Evolutionary conservation across 345 rosid species (phyloP).

Genomic region (Mercurialis annua): DNA sequence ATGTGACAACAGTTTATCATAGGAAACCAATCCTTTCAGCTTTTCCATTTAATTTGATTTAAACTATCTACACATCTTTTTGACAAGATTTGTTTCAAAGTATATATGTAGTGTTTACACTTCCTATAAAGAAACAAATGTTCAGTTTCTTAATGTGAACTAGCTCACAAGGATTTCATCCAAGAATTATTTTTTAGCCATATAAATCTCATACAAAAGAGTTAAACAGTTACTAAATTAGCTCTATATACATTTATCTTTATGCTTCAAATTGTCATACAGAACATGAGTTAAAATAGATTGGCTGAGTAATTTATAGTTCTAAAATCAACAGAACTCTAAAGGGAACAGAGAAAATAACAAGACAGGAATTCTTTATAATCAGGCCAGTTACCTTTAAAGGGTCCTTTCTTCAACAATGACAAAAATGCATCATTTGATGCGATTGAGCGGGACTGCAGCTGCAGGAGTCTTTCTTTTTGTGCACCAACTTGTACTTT

Average conservation of each 20-base stretch:
- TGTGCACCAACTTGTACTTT: conserved; percentile 47
- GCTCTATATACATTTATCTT: background rate
- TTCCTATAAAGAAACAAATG: background rate
- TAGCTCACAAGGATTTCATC: background rate
- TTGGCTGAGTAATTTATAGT: no score
- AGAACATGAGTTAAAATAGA: background rate
- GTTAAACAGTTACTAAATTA: background rate
- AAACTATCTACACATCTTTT: background rate
- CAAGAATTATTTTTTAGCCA: background rate
- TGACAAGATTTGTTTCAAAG: background rate
- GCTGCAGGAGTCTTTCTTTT: conserved; percentile 44
- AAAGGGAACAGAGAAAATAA: background rate
- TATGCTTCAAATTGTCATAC: background rate
- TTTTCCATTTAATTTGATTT: background rate
- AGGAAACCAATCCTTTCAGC: background rate
- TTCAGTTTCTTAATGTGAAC: background rate
- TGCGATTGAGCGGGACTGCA: conserved; percentile 31
- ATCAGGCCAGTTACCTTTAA: conserved; percentile 47
- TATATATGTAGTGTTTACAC: background rate
- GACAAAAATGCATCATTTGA: conserved; percentile 74
- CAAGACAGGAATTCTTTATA: background rate
- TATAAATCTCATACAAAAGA: background rate
- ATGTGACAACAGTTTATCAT: background rate
- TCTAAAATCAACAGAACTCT: no score
- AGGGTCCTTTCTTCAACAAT: conserved; percentile 60